Percentiles rank a stretch among this genome's conserved stretches.
Conservation (phyloP, 257 asterid species). For the Solanum infundibuliforme region DNA sequence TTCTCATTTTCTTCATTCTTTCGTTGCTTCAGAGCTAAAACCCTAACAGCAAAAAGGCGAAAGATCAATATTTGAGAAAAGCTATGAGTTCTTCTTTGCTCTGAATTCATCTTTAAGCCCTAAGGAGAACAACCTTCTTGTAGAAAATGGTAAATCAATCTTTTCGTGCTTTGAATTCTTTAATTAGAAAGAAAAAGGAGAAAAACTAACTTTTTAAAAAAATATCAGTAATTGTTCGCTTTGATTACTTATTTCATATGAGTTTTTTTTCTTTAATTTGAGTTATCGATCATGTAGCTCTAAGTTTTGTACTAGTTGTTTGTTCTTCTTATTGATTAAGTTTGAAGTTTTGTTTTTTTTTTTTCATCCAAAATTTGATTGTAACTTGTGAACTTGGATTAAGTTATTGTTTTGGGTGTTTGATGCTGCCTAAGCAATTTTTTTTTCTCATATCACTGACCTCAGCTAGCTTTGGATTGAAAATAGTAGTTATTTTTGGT, state of each 20-base stretch:
- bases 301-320: neutral
- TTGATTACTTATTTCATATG: neutral
- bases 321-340: neutral
- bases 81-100: neutral
- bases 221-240: neutral
- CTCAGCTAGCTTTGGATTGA: neutral
- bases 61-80: neutral
- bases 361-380: neutral
- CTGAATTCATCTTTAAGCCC: neutral
- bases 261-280: no score
- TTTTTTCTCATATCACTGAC: neutral
- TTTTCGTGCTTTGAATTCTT: neutral
- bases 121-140: neutral
- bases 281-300: neutral
- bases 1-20: neutral
- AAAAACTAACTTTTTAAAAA: neutral
- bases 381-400: neutral
- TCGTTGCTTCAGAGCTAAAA: neutral
- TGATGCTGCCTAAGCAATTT: neutral
- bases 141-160: neutral
- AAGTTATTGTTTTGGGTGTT: neutral
- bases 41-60: neutral
- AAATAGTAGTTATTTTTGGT: neutral
- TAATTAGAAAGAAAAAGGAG: neutral
- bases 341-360: neutral